Conservation (phyloP, 2,329 filamentous ascomycete genomes). For the Metarhizium robertsii region DNA sequence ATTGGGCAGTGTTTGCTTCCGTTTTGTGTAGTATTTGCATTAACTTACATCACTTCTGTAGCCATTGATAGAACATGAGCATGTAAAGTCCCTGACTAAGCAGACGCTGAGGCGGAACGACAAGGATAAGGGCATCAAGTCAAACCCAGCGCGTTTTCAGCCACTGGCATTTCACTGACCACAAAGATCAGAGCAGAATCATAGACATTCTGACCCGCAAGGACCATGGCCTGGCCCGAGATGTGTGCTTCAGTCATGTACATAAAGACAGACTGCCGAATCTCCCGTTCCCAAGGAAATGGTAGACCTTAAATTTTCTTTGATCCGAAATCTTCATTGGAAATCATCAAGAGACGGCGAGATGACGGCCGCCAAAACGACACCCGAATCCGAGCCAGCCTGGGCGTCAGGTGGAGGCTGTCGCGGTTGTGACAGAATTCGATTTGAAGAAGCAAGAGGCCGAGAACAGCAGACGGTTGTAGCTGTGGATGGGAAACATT, state of each 20-base stretch:
- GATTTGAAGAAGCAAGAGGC: background rate
- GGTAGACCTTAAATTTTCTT: background rate
- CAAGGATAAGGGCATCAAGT: background rate
- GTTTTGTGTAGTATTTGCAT: background rate
- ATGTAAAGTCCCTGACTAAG: background rate
- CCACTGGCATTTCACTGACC: background rate
- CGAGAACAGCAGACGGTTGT: background rate
- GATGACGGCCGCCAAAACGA: background rate
- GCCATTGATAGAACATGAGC: background rate
- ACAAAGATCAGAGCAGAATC: background rate
- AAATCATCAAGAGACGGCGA: background rate
- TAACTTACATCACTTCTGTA: background rate
- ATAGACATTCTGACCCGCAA: background rate
- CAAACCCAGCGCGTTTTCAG: background rate
- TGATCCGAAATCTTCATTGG: background rate
- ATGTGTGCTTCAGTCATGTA: background rate
- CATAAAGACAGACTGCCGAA: conserved; percentile 2
- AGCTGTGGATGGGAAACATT: background rate
- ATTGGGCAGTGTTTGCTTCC: background rate
- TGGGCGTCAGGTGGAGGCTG: conserved; percentile 3
- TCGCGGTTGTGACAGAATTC: conserved; percentile 6
- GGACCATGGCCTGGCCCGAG: background rate
- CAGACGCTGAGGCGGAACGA: background rate
- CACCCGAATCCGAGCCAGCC: background rate
- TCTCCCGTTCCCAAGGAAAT: background rate